Evolutionary conservation across 139 green algal genomes (phyloP), one percentile per base, ranked within the genome.

Genomic region (Volvox africanus): DNA sequence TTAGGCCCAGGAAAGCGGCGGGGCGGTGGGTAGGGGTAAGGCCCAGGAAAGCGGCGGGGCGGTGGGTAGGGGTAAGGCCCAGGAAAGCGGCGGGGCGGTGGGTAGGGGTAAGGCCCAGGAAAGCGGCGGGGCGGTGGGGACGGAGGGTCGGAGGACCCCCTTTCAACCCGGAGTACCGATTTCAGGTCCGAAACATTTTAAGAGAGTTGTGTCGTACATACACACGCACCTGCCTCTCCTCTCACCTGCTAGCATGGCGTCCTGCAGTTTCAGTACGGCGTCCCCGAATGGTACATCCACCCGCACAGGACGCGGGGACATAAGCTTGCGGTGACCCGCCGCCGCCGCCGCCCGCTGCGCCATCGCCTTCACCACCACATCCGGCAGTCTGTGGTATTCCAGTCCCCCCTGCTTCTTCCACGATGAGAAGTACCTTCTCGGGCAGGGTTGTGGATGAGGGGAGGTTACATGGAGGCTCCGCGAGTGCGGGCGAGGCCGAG

Each of bases 351-450:
- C 62, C 67, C 35, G 35, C 67, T 16, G 44, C n/a, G 35, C 88
- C 37, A 78, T 22, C 16, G 88, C 88, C 50, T 80, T 71, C 0
- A 35, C n/a, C 32, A 99, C 82, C 28, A 84, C 77, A 0, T 32
- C 73, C 0, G 97, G 97, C 87, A 99, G 94, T 26, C 77, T 78
- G 91, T 97, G 94, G 21, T 96, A 44, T 93, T 99, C 97, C 44
- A 97, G 62, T 24, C 89, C 18, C 22, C 95, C 89, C 37, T 62
- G 86, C n/a, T 94, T 94, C 94, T 98, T 98, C 98, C 98, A 99
- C 1, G 94, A 94, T 13, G 94, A 93, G 92, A 99, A 99, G 92
- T 98, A 99, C 24, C 96, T 94, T 91, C 67, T 3, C 24, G 19
- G 82, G 65, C 5, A 55, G 44, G 44, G 44, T 5, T 55, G 44